phyloP scores from a whole-genome alignment of 2,329 filamentous ascomycete species.

The Ophiostoma novo-ulmi region DNA sequence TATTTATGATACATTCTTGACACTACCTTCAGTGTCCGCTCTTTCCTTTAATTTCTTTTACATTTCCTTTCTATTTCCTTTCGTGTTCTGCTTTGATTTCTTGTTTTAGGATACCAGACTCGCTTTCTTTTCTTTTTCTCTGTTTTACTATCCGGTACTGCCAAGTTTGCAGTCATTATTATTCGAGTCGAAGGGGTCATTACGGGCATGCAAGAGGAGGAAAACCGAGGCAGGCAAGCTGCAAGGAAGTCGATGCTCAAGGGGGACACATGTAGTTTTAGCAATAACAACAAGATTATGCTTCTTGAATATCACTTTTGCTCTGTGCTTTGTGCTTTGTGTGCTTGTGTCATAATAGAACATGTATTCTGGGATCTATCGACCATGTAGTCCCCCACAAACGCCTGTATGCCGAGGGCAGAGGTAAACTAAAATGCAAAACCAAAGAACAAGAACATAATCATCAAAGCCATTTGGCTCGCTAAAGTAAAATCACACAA shows the following conservation, averaged over 20 bases:
- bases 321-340: neutral
- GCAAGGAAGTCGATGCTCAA: neutral
- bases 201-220: neutral
- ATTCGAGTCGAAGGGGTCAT: neutral
- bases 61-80: neutral
- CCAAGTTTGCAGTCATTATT: neutral
- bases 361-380: neutral
- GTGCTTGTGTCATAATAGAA: neutral
- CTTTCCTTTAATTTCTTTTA: neutral
- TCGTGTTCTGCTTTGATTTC: slow-evolving; percentile 21
- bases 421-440: neutral
- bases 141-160: neutral
- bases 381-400: neutral
- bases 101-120: slow-evolving; percentile 26
- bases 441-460: neutral
- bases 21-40: neutral
- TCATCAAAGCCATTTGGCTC: neutral
- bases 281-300: neutral
- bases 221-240: neutral
- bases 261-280: slow-evolving; percentile 34
- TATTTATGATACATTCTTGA: neutral
- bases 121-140: neutral
- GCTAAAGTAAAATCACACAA: neutral
- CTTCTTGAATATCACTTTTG: neutral
- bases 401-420: neutral